phyloP scores from a whole-genome alignment of 2,329 filamentous ascomycete species.

The Neonectria coccinea region DNA sequence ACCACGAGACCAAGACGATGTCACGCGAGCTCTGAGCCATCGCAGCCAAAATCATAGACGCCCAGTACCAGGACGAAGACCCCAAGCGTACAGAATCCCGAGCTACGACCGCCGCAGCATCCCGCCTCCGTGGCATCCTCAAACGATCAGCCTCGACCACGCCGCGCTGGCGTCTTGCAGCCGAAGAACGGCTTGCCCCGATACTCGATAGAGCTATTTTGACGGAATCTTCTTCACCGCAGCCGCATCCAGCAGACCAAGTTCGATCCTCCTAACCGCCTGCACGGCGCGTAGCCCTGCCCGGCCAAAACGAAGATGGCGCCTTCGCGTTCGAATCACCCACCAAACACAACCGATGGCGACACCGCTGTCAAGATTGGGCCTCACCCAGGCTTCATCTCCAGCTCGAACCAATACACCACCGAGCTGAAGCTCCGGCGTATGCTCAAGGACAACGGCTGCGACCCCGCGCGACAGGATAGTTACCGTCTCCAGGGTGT shows the following conservation, averaged over 20 bases:
- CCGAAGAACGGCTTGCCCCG: background rate
- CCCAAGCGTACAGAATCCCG: background rate
- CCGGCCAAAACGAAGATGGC: constrained; percentile 33
- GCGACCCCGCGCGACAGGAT: constrained; percentile 83
- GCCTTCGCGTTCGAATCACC: constrained; percentile 22
- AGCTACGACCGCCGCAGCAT: background rate
- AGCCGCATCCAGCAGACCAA: background rate
- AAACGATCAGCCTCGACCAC: background rate
- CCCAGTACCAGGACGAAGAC: too few species aligned
- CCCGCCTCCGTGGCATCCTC: background rate
- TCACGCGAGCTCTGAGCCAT: background rate
- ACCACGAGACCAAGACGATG: background rate
- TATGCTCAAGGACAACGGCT: constrained; percentile 75
- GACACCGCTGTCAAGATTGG: constrained; percentile 47
- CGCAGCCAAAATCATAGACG: too few species aligned
- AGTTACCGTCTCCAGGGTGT: constrained; percentile 86
- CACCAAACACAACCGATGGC: constrained; percentile 33
- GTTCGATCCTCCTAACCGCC: background rate
- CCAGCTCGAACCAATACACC: constrained; percentile 75
- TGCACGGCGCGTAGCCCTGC: background rate
- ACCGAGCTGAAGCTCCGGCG: constrained; percentile 84
- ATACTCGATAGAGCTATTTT: background rate
- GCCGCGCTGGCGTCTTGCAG: background rate
- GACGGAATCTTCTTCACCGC: too few species aligned
- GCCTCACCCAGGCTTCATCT: constrained; percentile 62